phyloP scores from a whole-genome alignment of 208 protist species.

The Naegleria lovaniensis region DNA sequence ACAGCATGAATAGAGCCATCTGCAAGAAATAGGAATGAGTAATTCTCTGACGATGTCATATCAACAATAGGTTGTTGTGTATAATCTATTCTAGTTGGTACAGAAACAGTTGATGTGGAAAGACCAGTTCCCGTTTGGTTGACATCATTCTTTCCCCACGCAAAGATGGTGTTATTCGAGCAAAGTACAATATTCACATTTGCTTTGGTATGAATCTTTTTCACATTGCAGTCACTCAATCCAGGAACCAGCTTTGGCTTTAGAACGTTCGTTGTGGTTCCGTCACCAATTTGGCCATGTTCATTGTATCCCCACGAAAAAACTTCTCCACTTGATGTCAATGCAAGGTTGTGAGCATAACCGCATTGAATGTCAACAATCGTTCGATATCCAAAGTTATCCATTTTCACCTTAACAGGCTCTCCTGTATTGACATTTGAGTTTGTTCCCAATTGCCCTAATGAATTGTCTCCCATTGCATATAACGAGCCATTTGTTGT shows the following conservation, averaged over 20 bases:
- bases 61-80: neutral
- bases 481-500: neutral
- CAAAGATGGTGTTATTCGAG: neutral
- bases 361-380: neutral
- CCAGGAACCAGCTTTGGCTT: neutral
- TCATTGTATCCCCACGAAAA: neutral
- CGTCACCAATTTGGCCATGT: neutral
- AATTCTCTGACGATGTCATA: neutral
- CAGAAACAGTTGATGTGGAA: neutral
- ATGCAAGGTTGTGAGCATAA: neutral
- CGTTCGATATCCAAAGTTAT: neutral
- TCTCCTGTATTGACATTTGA: neutral
- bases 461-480: neutral
- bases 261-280: neutral
- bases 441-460: neutral
- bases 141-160: neutral
- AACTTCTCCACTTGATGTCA: neutral
- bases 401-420: neutral
- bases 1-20: neutral
- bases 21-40: neutral
- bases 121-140: neutral
- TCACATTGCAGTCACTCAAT: neutral
- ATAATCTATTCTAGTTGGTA: neutral
- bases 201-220: neutral
- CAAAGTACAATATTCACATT: neutral